These are phyloP conservation scores for Incumbomyces delicatus DNA, from an alignment of 2,329 filamentous ascomycete genomes.

Conservation along the genomic window DNA sequence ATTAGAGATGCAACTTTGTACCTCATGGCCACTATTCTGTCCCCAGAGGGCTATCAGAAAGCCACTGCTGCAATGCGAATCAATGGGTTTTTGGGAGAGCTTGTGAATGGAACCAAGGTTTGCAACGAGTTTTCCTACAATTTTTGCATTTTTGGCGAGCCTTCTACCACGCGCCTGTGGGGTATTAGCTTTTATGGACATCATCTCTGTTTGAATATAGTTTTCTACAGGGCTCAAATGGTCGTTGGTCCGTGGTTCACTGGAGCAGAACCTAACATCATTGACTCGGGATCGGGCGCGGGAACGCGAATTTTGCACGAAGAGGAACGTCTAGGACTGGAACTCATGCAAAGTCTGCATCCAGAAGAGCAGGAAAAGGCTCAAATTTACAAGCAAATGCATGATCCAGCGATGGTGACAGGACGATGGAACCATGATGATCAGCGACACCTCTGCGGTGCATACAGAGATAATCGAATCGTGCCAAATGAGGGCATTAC, in stretches of 20 bases:
- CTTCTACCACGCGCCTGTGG: conserved; percentile 52
- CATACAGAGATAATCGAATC: conserved; percentile 66
- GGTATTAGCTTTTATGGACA: conserved; percentile 70
- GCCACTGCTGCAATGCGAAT: conserved; percentile 61
- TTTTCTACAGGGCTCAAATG: conserved; percentile 56
- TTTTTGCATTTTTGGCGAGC: conserved; percentile 59
- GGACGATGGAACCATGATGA: conserved; percentile 70
- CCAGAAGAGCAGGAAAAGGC: conserved; percentile 39
- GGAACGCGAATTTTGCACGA: conserved; percentile 57
- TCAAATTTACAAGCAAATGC: conserved; percentile 50
- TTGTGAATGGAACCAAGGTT: conserved; percentile 51
- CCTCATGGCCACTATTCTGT: conserved; percentile 51
- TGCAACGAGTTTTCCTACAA: conserved; percentile 72
- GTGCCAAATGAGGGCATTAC: conserved; percentile 63
- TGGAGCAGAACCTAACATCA: conserved; percentile 67
- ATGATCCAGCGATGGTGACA: conserved; percentile 55
- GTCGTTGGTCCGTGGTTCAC: conserved; percentile 67
- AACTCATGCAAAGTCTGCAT: conserved; percentile 57
- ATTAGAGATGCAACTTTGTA: conserved; percentile 43
- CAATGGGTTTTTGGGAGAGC: conserved; percentile 63
- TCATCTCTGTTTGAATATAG: conserved; percentile 63
- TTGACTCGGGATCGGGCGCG: conserved; percentile 53
- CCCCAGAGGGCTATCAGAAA: conserved; percentile 61
- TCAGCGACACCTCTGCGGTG: conserved; percentile 67
- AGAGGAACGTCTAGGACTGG: conserved; percentile 56